phyloP scores from a whole-genome alignment of 164 flowering plant genomes.

The Warburgia ugandensis region DNA sequence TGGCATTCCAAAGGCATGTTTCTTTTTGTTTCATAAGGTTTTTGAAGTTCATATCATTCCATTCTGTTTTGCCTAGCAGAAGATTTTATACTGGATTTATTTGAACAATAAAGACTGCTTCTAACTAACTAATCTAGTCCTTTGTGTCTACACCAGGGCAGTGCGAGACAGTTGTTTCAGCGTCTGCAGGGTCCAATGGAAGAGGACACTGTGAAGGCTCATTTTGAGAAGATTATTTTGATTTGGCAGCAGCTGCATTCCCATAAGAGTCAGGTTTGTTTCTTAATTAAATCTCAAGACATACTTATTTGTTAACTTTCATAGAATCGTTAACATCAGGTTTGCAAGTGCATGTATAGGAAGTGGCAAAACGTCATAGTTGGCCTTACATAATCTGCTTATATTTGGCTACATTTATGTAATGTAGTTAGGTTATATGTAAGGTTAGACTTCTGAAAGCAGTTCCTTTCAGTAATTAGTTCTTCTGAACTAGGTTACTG shows the following conservation, averaged over 20 bases:
- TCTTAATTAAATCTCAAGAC: background rate
- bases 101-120: too few relatives aligned
- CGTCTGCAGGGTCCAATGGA: conserved; percentile 80
- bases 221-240: conserved; percentile 65
- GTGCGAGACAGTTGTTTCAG: conserved; percentile 89
- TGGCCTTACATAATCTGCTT: too few relatives aligned
- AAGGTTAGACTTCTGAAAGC: too few relatives aligned
- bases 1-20: conserved; percentile 85
- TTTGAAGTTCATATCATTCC: background rate
- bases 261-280: conserved; percentile 46
- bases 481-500: too few relatives aligned
- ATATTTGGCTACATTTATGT: background rate
- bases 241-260: conserved; percentile 47
- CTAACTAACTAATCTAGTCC: background rate
- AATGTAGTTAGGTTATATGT: too few relatives aligned
- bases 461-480: background rate
- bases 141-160: conserved; percentile 48
- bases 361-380: too few relatives aligned
- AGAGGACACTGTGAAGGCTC: conserved; percentile 62
- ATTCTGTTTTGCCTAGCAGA: background rate
- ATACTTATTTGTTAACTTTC: too few relatives aligned
- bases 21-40: background rate
- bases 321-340: too few relatives aligned
- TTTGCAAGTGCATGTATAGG: too few relatives aligned
- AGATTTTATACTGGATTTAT: too few relatives aligned